phyloP scores from a whole-genome alignment of 495 filamentous ascomycete genomes.

The Alectoria sarmentosa region DNA sequence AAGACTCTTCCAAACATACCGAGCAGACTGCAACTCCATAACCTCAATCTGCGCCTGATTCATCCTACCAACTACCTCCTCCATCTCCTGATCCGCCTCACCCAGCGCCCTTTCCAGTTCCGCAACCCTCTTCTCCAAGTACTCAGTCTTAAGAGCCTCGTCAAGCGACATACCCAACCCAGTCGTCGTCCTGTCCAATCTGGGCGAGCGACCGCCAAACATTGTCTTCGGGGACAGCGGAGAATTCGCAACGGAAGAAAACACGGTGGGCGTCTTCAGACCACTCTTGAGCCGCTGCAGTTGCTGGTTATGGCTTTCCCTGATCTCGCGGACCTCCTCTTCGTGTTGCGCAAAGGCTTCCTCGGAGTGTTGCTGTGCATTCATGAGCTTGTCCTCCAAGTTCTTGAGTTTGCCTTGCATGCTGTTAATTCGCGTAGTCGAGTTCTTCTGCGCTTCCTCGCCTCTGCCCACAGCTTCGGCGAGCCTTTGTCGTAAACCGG shows the following conservation, averaged over 20 bases:
- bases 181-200: slow-evolving; percentile 51
- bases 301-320: slow-evolving; percentile 70
- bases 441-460: slow-evolving; percentile 74
- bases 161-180: slow-evolving; percentile 47
- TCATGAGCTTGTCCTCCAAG: slow-evolving; percentile 76
- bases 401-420: slow-evolving; percentile 71
- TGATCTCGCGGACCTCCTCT: slow-evolving; percentile 68
- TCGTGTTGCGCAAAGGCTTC: slow-evolving; percentile 76
- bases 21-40: slow-evolving; percentile 80
- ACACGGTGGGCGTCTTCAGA: slow-evolving; percentile 33
- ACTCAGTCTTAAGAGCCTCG: slow-evolving; percentile 63
- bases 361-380: slow-evolving; percentile 81
- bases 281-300: slow-evolving; percentile 66
- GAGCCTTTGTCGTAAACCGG: slow-evolving; percentile 68
- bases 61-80: slow-evolving; percentile 87
- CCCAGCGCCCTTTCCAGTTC: slow-evolving; percentile 77
- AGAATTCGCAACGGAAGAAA: slow-evolving; percentile 44
- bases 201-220: slow-evolving; percentile 49
- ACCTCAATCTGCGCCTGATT: slow-evolving; percentile 93
- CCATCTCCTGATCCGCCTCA: slow-evolving; percentile 88
- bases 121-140: slow-evolving; percentile 62
- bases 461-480: slow-evolving; percentile 77
- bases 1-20: slow-evolving; percentile 40
- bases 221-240: slow-evolving; percentile 53
- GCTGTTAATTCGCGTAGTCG: slow-evolving; percentile 69